Evolutionary conservation across 257 asterid genomes (phyloP).

Genomic region (Jaltomata sinuosa): DNA sequence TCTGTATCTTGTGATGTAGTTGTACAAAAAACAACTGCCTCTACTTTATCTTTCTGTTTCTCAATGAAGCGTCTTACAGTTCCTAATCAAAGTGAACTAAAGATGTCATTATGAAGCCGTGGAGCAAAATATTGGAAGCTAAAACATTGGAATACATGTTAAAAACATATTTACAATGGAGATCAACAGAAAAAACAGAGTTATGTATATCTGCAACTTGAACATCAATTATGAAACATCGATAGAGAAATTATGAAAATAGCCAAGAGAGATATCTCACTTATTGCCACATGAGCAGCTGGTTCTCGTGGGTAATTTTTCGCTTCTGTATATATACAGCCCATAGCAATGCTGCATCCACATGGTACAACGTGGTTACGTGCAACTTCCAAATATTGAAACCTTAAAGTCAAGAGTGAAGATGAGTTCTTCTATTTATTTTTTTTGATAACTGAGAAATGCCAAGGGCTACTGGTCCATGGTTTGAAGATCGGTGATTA

Average conservation of each 20-base stretch:
- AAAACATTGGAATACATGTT: neutral
- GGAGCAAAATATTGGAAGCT: neutral
- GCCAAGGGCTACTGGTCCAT: neutral
- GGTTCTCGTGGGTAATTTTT: conserved; percentile 98
- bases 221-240: neutral
- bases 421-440: neutral
- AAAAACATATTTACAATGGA: neutral
- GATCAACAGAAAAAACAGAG: neutral
- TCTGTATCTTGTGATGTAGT: conserved; percentile 80
- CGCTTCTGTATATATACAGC: conserved; percentile 92
- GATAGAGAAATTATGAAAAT: neutral
- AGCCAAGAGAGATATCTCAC: conserved; percentile 34
- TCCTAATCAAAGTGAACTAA: conserved; percentile 35
- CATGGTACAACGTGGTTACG: conserved; percentile 6
- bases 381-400: neutral
- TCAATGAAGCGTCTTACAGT: conserved; percentile 87
- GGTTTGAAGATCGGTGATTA: neutral
- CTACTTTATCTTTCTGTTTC: conserved; percentile 81
- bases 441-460: neutral
- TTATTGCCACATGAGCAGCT: conserved; percentile 97
- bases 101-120: neutral
- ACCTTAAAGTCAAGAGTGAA: neutral
- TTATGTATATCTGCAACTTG: neutral
- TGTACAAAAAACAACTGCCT: conserved; percentile 77
- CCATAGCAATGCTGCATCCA: conserved; percentile 75